Base-by-base conservation (phyloP, 371 early-diverging fungal species). In the Circinella umbellata region DNA sequence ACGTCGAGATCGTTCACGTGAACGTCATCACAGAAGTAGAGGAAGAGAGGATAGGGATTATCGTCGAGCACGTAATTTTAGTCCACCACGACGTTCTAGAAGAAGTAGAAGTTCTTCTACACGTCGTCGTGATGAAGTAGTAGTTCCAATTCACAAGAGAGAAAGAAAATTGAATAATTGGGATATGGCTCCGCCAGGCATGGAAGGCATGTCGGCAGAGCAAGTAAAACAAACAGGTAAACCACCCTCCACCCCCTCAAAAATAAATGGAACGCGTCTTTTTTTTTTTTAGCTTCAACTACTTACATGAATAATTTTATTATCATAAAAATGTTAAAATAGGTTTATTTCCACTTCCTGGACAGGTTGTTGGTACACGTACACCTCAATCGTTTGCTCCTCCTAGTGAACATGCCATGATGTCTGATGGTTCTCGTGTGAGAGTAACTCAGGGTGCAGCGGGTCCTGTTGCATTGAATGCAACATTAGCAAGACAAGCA, bases 101-200 rank as follows among this genome's bases (percentile, higher is more conserved):
- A 80, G 80, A 17, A 73, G 77, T 55, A 66, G 76, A 4, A 70
- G 72, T 37, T 64, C 67, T 15, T 76, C 80, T 65, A 76, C 78
- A 71, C 78, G 86, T 69, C 81, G 78, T 76, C 88, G 86, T 67
- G 82, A 89, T 18, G 82, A 89, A 34, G 66, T 57, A 9, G 80
- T 88, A 9, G 77, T 91, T 38, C 96, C 96, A 13, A 80, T 98
- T 42, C 92, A 96, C 75, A 85, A 91, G 75, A 81, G 96, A 63
- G 83, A 79, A 36, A 84, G 93, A 47, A 95, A 93, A 79, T 86
- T 97, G 46, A 87, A 91, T 66, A 89, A 92, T 74, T 99, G 99
- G 99, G 99, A 99, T 81, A 84, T 93, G 68, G 88, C 95, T 3
- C 98, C 98, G 51, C 88, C 90, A 18, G 98, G 98, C 34, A 97